These are phyloP conservation scores for Chalciporus piperatus DNA, from an alignment of 768 basidiomycete species.

Conservation along the genomic window DNA sequence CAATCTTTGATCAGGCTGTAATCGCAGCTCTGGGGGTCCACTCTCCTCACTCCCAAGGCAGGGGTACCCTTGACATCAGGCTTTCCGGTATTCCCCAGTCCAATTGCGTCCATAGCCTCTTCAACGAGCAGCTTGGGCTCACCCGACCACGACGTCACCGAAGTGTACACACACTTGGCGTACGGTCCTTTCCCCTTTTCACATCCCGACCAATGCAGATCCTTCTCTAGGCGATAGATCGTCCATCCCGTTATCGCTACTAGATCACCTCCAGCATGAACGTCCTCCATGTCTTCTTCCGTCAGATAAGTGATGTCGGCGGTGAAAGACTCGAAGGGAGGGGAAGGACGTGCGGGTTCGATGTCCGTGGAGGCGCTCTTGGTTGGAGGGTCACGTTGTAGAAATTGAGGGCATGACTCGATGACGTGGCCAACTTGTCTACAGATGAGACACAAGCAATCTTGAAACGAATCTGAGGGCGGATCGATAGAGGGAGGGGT, in stretches of 20 bases:
- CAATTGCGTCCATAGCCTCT: slow-evolving; percentile 6
- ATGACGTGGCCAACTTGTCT: neutral
- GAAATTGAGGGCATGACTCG: neutral
- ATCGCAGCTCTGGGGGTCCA: neutral
- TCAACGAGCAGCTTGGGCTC: neutral
- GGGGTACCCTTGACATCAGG: neutral
- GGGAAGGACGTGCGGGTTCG: too few relatives aligned
- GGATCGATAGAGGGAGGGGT: too few relatives aligned
- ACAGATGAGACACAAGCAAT: neutral
- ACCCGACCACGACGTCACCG: neutral
- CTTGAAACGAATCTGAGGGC: neutral
- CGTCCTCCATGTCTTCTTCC: neutral
- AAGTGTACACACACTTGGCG: neutral
- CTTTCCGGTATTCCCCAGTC: neutral
- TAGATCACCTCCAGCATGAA: neutral
- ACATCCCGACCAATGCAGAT: neutral
- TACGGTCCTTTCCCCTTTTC: neutral
- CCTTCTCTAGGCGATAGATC: neutral
- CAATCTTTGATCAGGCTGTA: slow-evolving; percentile 7
- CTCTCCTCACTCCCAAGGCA: slow-evolving; percentile 5
- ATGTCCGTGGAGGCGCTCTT: too few relatives aligned
- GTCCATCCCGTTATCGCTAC: neutral
- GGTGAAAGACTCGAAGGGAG: neutral
- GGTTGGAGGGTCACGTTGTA: neutral
- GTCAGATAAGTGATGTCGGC: neutral